phyloP scores from a whole-genome alignment of 306 rosid species.

The Gynostemma pentaphyllum region DNA sequence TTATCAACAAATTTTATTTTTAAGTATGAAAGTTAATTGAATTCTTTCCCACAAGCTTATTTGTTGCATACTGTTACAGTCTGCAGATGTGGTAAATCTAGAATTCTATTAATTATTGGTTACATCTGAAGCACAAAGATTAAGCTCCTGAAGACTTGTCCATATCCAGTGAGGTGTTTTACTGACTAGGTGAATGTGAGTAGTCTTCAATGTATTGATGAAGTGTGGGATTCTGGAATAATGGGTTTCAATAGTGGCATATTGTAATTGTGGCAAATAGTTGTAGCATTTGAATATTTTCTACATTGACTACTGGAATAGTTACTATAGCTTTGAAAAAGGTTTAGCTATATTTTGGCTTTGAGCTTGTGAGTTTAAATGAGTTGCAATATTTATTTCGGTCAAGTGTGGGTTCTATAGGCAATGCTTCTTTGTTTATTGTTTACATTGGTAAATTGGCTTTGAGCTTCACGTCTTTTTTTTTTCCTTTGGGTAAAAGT shows the following conservation, averaged over 20 bases:
- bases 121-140: neutral
- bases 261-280: slow-evolving; percentile 7
- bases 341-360: slow-evolving; percentile 4
- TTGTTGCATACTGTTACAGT: neutral
- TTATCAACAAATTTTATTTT: too few species aligned
- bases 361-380: neutral
- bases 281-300: slow-evolving; percentile 3
- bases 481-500: too few species aligned
- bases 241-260: slow-evolving; percentile 6
- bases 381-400: neutral
- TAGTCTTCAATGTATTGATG: neutral
- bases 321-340: slow-evolving; percentile 1
- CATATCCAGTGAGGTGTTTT: too few species aligned
- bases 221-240: slow-evolving; percentile 6
- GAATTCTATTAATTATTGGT: neutral
- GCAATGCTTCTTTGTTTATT: too few species aligned
- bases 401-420: too few species aligned
- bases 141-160: slow-evolving; percentile 1
- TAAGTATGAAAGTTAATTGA: neutral
- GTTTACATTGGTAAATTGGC: too few species aligned
- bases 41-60: neutral
- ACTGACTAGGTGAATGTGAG: neutral
- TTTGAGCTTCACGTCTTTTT: too few species aligned
- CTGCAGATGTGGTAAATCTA: slow-evolving; percentile 11
- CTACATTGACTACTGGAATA: neutral